These are phyloP conservation scores for Ceriops tagal DNA, from an alignment of 345 rosid genomes.

Conservation along the genomic window DNA sequence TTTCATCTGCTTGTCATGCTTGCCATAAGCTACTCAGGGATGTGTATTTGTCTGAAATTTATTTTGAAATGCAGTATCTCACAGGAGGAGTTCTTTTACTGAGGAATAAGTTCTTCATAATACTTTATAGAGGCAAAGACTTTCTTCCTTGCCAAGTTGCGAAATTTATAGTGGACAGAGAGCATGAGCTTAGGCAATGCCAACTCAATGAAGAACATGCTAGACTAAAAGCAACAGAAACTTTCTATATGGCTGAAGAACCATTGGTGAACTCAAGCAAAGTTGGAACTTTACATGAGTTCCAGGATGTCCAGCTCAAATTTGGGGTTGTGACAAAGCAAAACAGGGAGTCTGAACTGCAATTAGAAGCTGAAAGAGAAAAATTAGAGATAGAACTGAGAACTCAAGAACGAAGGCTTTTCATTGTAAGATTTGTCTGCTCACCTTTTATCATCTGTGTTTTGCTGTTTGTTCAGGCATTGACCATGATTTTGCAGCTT, in stretches of 20 bases:
- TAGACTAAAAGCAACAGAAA: slow-evolving; percentile 47
- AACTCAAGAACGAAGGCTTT: slow-evolving; percentile 61
- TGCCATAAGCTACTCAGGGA: not conserved
- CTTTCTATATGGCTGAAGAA: slow-evolving; percentile 33
- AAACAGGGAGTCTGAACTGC: slow-evolving; percentile 36
- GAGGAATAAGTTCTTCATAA: slow-evolving; percentile 64
- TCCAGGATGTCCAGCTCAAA: slow-evolving; percentile 45
- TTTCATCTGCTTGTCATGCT: not conserved
- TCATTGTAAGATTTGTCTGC: slow-evolving; percentile 45
- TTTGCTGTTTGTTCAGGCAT: slow-evolving; percentile 11
- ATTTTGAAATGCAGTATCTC: slow-evolving; percentile 46
- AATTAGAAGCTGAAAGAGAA: slow-evolving; percentile 52
- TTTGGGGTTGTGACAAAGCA: slow-evolving; percentile 32
- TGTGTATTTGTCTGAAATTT: not conserved
- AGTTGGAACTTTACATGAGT: slow-evolving; percentile 67
- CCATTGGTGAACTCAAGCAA: slow-evolving; percentile 35
- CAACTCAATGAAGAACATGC: slow-evolving; percentile 63
- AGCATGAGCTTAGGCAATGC: slow-evolving; percentile 48
- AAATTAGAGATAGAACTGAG: slow-evolving; percentile 50
- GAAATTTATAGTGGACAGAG: slow-evolving; percentile 55
- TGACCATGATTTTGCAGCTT: slow-evolving; percentile 44
- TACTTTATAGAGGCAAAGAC: slow-evolving; percentile 83
- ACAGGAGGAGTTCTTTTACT: slow-evolving; percentile 78
- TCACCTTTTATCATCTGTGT: slow-evolving; percentile 15
- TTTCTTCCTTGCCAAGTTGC: slow-evolving; percentile 58